Conservation (phyloP, 768 basidiomycete species). For the Collybia sordida region DNA sequence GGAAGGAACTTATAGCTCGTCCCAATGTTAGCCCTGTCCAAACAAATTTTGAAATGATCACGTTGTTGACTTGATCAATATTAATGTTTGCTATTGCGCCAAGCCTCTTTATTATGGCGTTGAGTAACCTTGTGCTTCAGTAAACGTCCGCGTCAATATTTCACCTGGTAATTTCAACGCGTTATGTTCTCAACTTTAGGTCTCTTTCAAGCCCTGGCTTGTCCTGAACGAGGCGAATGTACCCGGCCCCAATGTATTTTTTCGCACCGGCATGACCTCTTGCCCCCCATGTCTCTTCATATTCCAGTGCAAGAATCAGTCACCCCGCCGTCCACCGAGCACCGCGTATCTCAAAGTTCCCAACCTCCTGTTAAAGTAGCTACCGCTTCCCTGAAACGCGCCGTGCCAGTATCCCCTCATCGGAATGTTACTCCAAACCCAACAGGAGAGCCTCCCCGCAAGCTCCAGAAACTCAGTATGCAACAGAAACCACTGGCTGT, state of each 20-base stretch:
- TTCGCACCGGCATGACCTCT: slow-evolving; percentile 51
- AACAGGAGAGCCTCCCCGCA: slow-evolving; percentile 55
- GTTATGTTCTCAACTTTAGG: slow-evolving; percentile 64
- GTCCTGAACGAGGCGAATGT: slow-evolving; percentile 56
- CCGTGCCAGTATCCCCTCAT: slow-evolving; percentile 30
- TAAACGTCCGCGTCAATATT: not conserved
- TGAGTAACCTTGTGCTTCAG: not conserved
- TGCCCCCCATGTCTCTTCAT: slow-evolving; percentile 32
- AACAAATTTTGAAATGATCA: no score
- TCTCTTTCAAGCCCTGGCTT: slow-evolving; percentile 57
- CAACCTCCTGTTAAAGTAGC: slow-evolving; percentile 3
- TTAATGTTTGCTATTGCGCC: no score
- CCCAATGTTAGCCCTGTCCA: no score
- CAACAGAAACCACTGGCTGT: slow-evolving; percentile 41
- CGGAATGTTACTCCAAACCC: slow-evolving; percentile 17
- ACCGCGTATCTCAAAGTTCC: slow-evolving; percentile 8
- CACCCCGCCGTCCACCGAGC: slow-evolving; percentile 1
- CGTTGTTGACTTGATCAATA: not conserved
- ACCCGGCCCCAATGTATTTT: slow-evolving; percentile 58
- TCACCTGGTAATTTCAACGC: not conserved
- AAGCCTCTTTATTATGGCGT: not conserved
- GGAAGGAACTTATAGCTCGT: no score
- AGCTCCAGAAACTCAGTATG: slow-evolving; percentile 57
- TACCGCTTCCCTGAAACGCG: slow-evolving; percentile 52
- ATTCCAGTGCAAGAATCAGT: slow-evolving; percentile 34